These are phyloP conservation scores for Pichia insulana DNA, from an alignment of 805 yeast species.

Conservation along the genomic window DNA sequence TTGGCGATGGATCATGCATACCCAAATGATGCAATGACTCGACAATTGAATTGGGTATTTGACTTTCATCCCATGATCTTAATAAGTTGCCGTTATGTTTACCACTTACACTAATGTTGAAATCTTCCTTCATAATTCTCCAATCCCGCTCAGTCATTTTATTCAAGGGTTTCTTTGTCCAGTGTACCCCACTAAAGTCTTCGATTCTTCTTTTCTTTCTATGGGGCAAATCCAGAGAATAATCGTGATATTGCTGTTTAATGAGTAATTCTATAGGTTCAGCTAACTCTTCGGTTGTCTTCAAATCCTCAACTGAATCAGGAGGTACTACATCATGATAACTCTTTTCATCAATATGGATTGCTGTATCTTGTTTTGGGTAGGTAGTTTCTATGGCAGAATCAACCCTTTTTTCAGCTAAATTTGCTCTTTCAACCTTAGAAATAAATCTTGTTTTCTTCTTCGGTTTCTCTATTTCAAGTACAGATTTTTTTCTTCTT, in stretches of 20 bases:
- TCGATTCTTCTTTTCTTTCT: constrained; percentile 6
- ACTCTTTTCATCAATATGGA: not conserved
- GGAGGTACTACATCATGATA: constrained; percentile 32
- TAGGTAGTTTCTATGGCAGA: constrained; percentile 4
- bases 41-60: constrained; percentile 32
- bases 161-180: constrained; percentile 58
- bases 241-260: constrained; percentile 19
- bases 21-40: constrained; percentile 31
- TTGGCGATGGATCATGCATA: constrained; percentile 72
- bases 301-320: constrained; percentile 66
- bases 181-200: constrained; percentile 30
- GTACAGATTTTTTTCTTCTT: constrained; percentile 25
- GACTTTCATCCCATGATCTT: constrained; percentile 64
- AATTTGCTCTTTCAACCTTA: constrained; percentile 34
- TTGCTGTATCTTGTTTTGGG: not conserved
- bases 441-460: constrained; percentile 31
- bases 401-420: constrained; percentile 17
- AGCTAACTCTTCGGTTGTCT: constrained; percentile 38
- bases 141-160: constrained; percentile 81
- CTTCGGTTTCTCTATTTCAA: not conserved
- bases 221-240: constrained; percentile 6
- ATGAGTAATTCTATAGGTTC: constrained; percentile 33
- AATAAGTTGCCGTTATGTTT: constrained; percentile 50
- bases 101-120: constrained; percentile 50
- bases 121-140: constrained; percentile 80